These are phyloP conservation scores for Quaeritorhiza haematococci DNA, from an alignment of 371 early-diverging fungal species.

Conservation along the genomic window DNA sequence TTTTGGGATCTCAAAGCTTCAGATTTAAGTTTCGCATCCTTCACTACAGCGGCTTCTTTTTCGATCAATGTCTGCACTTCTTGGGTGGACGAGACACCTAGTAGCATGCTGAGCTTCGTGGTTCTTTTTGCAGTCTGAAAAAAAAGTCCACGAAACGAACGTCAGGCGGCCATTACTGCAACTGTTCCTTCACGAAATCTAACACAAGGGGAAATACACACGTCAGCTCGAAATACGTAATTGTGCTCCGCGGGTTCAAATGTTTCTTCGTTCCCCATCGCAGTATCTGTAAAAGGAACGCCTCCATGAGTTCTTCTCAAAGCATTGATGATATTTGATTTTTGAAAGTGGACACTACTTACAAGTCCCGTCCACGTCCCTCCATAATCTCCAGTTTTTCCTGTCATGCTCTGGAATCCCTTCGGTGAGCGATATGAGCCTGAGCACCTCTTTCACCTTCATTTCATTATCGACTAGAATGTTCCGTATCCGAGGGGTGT, in stretches of 20 bases:
- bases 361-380: background rate
- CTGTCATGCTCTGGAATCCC: slow-evolving; percentile 8
- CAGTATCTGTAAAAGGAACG: background rate
- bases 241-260: slow-evolving; percentile 13
- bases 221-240: background rate
- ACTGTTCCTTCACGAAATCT: background rate
- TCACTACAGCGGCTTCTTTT: slow-evolving; percentile 3
- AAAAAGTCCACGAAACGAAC: background rate
- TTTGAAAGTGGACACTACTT: background rate
- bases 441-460: slow-evolving; percentile 18
- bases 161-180: background rate
- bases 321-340: background rate
- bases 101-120: slow-evolving; percentile 8
- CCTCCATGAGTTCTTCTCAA: background rate
- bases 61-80: slow-evolving; percentile 6
- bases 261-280: slow-evolving; percentile 4
- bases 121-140: background rate
- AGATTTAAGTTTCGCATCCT: slow-evolving; percentile 9
- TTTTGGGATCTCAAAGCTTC: slow-evolving; percentile 11
- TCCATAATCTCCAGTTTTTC: slow-evolving; percentile 13
- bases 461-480: slow-evolving; percentile 19
- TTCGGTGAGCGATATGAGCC: slow-evolving; percentile 15
- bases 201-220: background rate
- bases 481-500: no score
- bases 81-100: slow-evolving; percentile 11